Percentiles rank a stretch among this genome's conserved stretches.
Conservation (phyloP, 2,329 filamentous ascomycete species). For the Ophiostoma novo-ulmi region DNA sequence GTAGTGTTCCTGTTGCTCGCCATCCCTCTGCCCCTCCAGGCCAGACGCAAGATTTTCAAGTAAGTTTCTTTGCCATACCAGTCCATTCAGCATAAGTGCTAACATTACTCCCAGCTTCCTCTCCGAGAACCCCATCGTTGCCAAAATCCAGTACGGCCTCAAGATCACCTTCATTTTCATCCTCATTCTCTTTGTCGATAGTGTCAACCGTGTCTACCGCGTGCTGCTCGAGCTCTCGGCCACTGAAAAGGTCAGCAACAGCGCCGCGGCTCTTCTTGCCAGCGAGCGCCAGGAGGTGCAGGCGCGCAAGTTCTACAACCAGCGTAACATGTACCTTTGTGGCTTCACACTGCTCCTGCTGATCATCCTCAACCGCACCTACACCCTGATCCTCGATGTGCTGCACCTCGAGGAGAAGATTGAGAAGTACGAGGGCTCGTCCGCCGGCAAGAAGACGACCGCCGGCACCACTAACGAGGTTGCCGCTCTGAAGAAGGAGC, state of each 20-base stretch:
- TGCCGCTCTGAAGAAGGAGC: conserved; percentile 60
- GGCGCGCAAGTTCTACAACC: conserved; percentile 99
- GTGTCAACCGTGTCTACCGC: conserved; percentile 90
- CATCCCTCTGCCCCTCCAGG: conserved; percentile 80
- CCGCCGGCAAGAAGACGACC: conserved; percentile 53
- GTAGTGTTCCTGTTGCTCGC: conserved; percentile 71
- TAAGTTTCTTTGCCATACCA: conserved; percentile 32
- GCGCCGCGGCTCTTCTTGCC: conserved; percentile 64
- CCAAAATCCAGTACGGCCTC: conserved; percentile 93
- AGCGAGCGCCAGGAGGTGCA: conserved; percentile 97
- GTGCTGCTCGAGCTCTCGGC: conserved; percentile 83
- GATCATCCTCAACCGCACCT: conserved; percentile 97
- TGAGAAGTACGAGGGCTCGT: conserved; percentile 68
- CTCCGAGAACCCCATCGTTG: conserved; percentile 76
- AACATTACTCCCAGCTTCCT: conserved; percentile 64
- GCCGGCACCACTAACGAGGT: conserved; percentile 74
- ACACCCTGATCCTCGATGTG: conserved; percentile 91
- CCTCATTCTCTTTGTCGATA: conserved; percentile 94
- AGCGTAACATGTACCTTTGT: conserved; percentile 99
- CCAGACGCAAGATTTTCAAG: conserved; percentile 80
- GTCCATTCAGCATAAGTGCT: neutral
- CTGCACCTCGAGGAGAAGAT: conserved; percentile 89
- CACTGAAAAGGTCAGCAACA: conserved; percentile 50
- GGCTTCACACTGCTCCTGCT: conserved; percentile 99
- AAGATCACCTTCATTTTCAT: conserved; percentile 99